Conservation (phyloP, 257 asterid species). For the Rehmannia glutinosa region DNA sequence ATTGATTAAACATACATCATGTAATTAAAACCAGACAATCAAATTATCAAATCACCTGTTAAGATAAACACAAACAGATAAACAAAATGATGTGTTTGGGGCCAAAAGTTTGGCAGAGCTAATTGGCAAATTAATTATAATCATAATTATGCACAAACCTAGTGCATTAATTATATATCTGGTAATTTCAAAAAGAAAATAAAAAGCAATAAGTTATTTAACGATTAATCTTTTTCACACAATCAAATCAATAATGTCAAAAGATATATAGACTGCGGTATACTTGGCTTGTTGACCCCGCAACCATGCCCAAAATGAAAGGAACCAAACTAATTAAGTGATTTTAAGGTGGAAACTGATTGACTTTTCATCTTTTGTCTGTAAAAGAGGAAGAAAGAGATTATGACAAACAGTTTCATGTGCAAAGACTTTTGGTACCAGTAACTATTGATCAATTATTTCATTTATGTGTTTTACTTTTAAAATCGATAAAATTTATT, state of each 20-base stretch:
- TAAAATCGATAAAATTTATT: not conserved
- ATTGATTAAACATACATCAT: no score
- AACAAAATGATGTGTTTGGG: slow-evolving; percentile 28
- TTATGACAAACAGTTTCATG: slow-evolving; percentile 17
- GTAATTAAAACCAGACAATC: slow-evolving; percentile 23
- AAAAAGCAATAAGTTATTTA: slow-evolving; percentile 6
- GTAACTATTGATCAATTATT: not conserved
- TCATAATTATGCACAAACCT: slow-evolving; percentile 9
- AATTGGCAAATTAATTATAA: not conserved
- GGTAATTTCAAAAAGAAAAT: slow-evolving; percentile 31
- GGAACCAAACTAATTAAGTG: slow-evolving; percentile 8
- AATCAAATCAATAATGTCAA: slow-evolving; percentile 29
- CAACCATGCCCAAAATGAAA: slow-evolving; percentile 31
- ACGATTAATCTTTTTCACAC: slow-evolving; percentile 26
- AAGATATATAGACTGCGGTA: slow-evolving; percentile 18
- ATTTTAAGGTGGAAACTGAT: slow-evolving; percentile 13
- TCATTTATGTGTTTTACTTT: not conserved
- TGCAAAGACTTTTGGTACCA: not conserved
- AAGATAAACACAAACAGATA: slow-evolving; percentile 30
- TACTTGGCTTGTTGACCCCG: slow-evolving; percentile 59
- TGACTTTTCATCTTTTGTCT: slow-evolving; percentile 15
- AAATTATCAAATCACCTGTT: slow-evolving; percentile 15
- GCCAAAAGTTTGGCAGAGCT: slow-evolving; percentile 1
- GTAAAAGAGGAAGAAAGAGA: slow-evolving; percentile 9
- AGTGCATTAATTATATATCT: slow-evolving; percentile 35